Evolutionary conservation across 1,139 yeast species (phyloP).

Genomic region (Eremothecium gossypii): DNA sequence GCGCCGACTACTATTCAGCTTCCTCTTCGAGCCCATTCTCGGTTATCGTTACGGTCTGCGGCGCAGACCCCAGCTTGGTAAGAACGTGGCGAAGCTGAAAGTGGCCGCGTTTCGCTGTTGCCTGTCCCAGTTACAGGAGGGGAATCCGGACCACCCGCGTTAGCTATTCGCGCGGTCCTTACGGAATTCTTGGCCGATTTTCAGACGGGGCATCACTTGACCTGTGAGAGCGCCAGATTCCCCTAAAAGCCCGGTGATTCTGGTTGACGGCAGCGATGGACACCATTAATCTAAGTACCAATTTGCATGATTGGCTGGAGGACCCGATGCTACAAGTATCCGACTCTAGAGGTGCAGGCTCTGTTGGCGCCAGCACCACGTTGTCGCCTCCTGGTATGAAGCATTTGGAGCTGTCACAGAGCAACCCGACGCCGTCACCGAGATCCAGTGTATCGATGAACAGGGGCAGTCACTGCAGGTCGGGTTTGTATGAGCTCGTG

Average conservation of each 20-base stretch:
- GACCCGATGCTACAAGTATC: conserved; percentile 7
- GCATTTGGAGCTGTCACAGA: not conserved
- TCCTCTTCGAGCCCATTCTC: not conserved
- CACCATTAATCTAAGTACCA: not conserved
- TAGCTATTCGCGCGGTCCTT: too few species aligned
- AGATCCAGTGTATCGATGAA: conserved; percentile 7
- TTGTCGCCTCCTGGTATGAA: not conserved
- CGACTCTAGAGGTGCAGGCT: not conserved
- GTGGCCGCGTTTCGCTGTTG: too few species aligned
- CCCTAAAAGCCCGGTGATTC: too few species aligned
- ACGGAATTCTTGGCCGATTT: too few species aligned
- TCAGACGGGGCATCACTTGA: too few species aligned
- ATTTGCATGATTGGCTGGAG: conserved; percentile 7
- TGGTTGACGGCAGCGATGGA: too few species aligned
- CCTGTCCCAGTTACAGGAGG: too few species aligned
- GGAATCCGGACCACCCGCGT: too few species aligned
- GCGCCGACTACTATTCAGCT: too few species aligned
- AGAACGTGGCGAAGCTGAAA: too few species aligned
- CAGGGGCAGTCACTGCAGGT: not conserved
- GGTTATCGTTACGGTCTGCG: not conserved
- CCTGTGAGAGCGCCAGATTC: too few species aligned
- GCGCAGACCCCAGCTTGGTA: too few species aligned
- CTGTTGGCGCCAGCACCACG: not conserved
- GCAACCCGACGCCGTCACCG: conserved; percentile 10
- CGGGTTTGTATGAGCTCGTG: conserved; percentile 5